Evolutionary conservation across 495 filamentous ascomycete genomes (phyloP).

Genomic region (Penicillium desertorum): DNA sequence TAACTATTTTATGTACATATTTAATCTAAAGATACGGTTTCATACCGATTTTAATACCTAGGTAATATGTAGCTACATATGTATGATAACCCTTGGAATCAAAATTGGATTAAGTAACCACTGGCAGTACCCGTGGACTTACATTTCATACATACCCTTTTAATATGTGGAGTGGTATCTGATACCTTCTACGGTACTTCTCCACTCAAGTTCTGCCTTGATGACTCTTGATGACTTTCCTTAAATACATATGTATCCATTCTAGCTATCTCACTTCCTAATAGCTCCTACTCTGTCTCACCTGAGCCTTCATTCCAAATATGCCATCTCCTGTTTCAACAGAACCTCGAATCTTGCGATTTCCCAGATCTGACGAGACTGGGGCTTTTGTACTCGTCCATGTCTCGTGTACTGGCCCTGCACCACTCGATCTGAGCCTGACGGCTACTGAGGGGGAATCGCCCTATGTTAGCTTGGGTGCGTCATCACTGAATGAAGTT

Average conservation of each 20-base stretch:
- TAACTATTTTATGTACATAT: background rate
- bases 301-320: background rate
- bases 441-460: constrained; percentile 66
- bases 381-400: constrained; percentile 58
- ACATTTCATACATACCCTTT: background rate
- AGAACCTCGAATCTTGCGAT: constrained; percentile 47
- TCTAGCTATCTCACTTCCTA: background rate
- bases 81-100: background rate
- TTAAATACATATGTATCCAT: background rate
- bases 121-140: too few relatives aligned
- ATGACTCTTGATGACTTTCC: background rate
- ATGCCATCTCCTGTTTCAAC: constrained; percentile 6
- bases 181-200: background rate
- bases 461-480: constrained; percentile 59
- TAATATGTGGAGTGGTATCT: background rate
- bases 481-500: constrained; percentile 21
- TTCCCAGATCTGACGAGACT: constrained; percentile 55
- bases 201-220: background rate
- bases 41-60: background rate
- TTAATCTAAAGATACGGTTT: background rate
- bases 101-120: too few relatives aligned
- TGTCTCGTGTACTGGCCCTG: constrained; percentile 46
- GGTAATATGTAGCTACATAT: too few relatives aligned
- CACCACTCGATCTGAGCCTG: constrained; percentile 58
- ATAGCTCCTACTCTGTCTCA: background rate